Base-by-base conservation (phyloP, 208 protist species). In the Phytomonas serpens region DNA sequence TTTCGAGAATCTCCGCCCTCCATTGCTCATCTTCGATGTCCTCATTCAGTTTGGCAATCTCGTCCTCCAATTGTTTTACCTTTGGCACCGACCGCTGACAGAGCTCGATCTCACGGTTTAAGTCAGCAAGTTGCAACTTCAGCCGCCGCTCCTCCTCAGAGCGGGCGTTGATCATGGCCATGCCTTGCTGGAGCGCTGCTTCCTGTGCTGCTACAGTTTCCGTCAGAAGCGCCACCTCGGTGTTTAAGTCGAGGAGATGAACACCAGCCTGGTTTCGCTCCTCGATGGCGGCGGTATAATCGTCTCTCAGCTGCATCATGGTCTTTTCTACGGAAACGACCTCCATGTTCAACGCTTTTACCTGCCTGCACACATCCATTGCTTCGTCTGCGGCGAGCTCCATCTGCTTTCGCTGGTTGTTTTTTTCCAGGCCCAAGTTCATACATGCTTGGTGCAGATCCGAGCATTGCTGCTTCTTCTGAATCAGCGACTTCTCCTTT, bases 191-290 rank as follows among this genome's bases (percentile, higher is more conserved):
- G 30, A 98, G 84, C 42, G 93, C 92, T 65, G 77, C 74, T 69
- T 98, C 94, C 78, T 98, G 93, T 4, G 97, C 86, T 72, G 97
- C 98, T 10, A 89, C 78, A 71, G 98, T 97, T 74, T 98, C 95
- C 71, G 95, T 81, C 33, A 98, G 82, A 38, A 98, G 96, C 73
- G 90, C 95, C 27, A 98, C 84, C 79, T 98, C 95, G 76, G 98
- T 96, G 78, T 98, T 98, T 51, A 95, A 85, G 77, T 99, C 97
- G 76, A 99, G 96, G 36, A 99, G 83, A 76, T 98, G 95, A 47
- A 99, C 87, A n/a, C 97, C 97, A 52, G 92, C 87, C 72, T 93
- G 86, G 74, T 99, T 98, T 69, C 97, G 83, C 19, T 79, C 85
- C 73, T 98, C 95, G 29, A 99, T 83, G 14, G 90, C 88, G 2